A percentile compares a stretch with the other conserved stretches of the same genome.
These are phyloP conservation scores for Diphasiastrum complanatum DNA, from an alignment of 83 land plant genomes.

Conservation along the genomic window DNA sequence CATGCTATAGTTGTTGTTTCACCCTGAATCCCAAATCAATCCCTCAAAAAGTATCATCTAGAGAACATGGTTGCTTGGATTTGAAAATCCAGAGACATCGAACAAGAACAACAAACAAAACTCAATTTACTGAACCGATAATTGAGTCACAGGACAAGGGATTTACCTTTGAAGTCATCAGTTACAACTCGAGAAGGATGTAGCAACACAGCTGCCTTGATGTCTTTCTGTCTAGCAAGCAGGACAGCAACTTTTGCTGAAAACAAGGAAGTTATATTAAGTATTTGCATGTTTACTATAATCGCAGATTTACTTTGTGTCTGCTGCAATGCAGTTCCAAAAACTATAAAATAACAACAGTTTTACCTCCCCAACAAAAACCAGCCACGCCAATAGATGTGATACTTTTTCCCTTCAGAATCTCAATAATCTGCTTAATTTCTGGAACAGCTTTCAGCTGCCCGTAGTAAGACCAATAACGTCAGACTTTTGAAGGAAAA, in stretches of 20 bases:
- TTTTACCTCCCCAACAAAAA: constrained; percentile 12
- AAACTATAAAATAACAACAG: background rate
- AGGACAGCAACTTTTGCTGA: constrained; percentile 10
- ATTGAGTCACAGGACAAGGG: too few relatives aligned
- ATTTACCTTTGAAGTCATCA: constrained; percentile 6
- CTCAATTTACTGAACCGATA: background rate
- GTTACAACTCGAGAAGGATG: constrained; percentile 3
- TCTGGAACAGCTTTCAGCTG: constrained; percentile 4
- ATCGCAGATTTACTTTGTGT: background rate
- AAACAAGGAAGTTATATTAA: background rate
- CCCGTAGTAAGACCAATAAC: background rate
- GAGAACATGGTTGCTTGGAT: too few relatives aligned
- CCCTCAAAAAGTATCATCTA: too few relatives aligned
- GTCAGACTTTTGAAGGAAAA: background rate
- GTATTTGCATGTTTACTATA: background rate
- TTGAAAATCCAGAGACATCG: too few relatives aligned
- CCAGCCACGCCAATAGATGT: constrained; percentile 11
- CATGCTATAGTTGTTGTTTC: too few relatives aligned
- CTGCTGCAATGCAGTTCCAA: too few relatives aligned
- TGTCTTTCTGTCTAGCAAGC: background rate
- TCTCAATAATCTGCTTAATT: background rate
- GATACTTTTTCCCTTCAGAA: constrained; percentile 3
- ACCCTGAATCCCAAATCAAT: too few relatives aligned
- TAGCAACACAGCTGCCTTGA: constrained; percentile 7
- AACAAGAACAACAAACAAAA: background rate